These are phyloP conservation scores for Spathaspora gorwiae DNA, from an alignment of 805 yeast species.

Conservation along the genomic window DNA sequence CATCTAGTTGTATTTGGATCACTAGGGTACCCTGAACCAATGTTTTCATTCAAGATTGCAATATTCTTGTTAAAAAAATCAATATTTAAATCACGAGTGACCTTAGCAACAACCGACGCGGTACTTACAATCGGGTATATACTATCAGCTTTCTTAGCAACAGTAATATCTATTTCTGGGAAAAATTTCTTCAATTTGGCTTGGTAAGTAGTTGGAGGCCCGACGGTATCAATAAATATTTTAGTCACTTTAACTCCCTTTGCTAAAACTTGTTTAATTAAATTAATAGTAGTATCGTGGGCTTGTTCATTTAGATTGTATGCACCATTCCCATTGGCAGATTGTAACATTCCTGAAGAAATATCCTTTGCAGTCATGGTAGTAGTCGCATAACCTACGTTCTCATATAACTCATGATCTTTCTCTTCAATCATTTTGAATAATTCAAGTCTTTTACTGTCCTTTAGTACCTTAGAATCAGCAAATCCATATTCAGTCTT, in stretches of 20 bases:
- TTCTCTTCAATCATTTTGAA: slow-evolving; percentile 53
- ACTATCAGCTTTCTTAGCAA: slow-evolving; percentile 93
- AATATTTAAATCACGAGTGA: slow-evolving; percentile 76
- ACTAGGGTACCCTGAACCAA: slow-evolving; percentile 92
- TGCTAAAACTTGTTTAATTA: slow-evolving; percentile 63
- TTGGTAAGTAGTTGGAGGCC: slow-evolving; percentile 86
- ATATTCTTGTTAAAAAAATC: slow-evolving; percentile 27
- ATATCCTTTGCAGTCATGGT: slow-evolving; percentile 85
- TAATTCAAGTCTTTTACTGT: slow-evolving; percentile 58
- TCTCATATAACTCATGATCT: slow-evolving; percentile 40
- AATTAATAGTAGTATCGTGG: slow-evolving; percentile 83
- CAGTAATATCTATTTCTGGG: slow-evolving; percentile 69
- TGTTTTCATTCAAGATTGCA: slow-evolving; percentile 20
- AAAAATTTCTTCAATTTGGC: slow-evolving; percentile 64
- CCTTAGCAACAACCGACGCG: slow-evolving; percentile 95
- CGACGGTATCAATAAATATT: slow-evolving; percentile 92
- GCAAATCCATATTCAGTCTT: slow-evolving; percentile 71
- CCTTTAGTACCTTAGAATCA: slow-evolving; percentile 86
- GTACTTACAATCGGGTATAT: slow-evolving; percentile 88
- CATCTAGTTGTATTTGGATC: slow-evolving; percentile 84
- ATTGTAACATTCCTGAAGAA: slow-evolving; percentile 75
- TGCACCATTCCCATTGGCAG: slow-evolving; percentile 41
- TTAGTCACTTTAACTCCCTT: slow-evolving; percentile 62
- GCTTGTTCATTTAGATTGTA: slow-evolving; percentile 93
- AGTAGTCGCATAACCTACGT: slow-evolving; percentile 86